phyloP scores from a whole-genome alignment of 352 stramenopile genomes.

The Globisporangium orthogonon region DNA sequence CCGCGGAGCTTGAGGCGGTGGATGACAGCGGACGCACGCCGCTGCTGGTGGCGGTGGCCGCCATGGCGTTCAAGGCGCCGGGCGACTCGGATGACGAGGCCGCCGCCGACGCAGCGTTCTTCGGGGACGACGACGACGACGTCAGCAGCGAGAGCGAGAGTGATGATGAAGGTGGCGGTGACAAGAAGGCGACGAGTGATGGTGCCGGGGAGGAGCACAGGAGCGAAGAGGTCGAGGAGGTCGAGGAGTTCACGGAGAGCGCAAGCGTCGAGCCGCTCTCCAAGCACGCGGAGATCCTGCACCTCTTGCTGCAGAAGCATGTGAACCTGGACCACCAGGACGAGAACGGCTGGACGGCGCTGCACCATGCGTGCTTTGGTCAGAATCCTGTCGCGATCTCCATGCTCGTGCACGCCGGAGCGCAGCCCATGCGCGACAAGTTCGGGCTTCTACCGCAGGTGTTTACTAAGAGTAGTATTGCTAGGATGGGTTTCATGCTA shows the following conservation, averaged over 20 bases:
- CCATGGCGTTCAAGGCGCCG: conserved; percentile 40
- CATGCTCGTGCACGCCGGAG: conserved; percentile 70
- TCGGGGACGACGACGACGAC: conserved; percentile 16
- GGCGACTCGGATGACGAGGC: conserved; percentile 39
- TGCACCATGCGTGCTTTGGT: conserved; percentile 77
- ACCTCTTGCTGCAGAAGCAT: conserved; percentile 58
- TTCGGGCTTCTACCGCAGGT: conserved; percentile 73
- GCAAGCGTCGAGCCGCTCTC: conserved; percentile 48
- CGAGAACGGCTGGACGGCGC: conserved; percentile 78
- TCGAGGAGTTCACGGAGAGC: conserved; percentile 47
- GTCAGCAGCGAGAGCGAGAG: conserved; percentile 18
- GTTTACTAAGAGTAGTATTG: not conserved
- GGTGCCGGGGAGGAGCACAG: too few species aligned
- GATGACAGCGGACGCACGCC: conserved; percentile 74
- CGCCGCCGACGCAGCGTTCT: conserved; percentile 11
- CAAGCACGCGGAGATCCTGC: conserved; percentile 70
- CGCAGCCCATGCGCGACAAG: conserved; percentile 59
- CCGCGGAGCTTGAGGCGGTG: conserved; percentile 61
- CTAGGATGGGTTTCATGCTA: too few species aligned
- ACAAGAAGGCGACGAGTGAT: too few species aligned
- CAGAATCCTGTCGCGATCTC: conserved; percentile 66
- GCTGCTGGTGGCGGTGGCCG: conserved; percentile 62
- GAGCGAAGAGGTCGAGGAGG: conserved; percentile 23
- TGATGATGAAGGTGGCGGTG: conserved; percentile 12
- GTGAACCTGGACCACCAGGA: conserved; percentile 80